Evolutionary conservation across 2,329 filamentous ascomycete genomes (phyloP), one percentile per base, ranked within the genome.

Genomic region (Trichoderma koningii): DNA sequence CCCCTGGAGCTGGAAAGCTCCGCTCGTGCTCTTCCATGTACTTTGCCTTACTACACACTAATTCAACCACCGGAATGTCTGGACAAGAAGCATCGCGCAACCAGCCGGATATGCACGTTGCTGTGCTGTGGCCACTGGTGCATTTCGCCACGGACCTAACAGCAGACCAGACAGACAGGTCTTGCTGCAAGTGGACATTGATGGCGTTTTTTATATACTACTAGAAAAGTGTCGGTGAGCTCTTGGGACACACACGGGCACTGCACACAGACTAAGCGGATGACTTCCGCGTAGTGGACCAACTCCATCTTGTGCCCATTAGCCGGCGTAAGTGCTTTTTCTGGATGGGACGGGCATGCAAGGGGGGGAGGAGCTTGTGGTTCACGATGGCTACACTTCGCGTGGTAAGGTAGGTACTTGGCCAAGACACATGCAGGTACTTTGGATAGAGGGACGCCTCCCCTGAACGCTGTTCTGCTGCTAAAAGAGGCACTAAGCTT

Each of bases 221-320:
- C 6, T 21, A 5, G 12, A 9, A 60, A 60, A 60, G 21, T 50
- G 56, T 60, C 56, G 56, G 56, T 60, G 45, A 60, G 34, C 47
- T 51, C 34, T 5, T 38, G 9, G 9, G 34, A 38, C 34, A 14
- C 12, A 14, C 34, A 38, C 12, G 5, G 10, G 12, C 34, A 34
- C 21, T 23, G 21, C 30, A 42, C 45, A 23, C 21, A 28, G 30
- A 15, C 50, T 23, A 51, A 21, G 34, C 15, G 45, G 45, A 19
- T 28, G n/a, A 38, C 17, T 42, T 60, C 50, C 56, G 15, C 17
- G 45, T 14, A 38, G 56, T 42, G 30, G 56, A 10, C 50, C 23
- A 50, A n/a, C 44, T 50, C 47, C 56, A 2, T 45, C 7, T 3
- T 50, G 26, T 10, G 17, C 15, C 3, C 47, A 42, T 50, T 38